Conservation (phyloP, 2,329 filamentous ascomycete species). For the Aspergillus sp. region DNA sequence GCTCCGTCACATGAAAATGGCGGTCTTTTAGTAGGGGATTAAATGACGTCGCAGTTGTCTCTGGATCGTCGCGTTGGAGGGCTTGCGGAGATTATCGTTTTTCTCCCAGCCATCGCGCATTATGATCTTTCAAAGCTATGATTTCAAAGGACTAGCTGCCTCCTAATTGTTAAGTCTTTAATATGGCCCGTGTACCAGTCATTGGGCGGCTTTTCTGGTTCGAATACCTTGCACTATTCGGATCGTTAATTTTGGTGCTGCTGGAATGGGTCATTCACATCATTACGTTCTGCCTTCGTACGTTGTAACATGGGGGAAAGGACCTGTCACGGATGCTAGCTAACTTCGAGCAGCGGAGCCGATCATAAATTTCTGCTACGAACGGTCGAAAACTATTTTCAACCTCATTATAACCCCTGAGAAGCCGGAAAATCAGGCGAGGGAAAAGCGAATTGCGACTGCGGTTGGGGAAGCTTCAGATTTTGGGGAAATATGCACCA, state of each 20-base stretch:
- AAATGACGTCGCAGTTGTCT: conserved; percentile 10
- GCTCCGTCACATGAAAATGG: conserved; percentile 25
- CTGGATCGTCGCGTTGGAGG: background rate
- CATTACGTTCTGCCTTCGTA: conserved; percentile 84
- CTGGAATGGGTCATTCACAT: conserved; percentile 82
- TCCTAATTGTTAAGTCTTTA: conserved; percentile 12
- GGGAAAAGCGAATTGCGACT: conserved; percentile 69
- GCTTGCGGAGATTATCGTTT: background rate
- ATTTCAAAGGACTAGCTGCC: background rate
- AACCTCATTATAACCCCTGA: conserved; percentile 72
- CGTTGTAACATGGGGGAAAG: conserved; percentile 34
- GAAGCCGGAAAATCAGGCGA: conserved; percentile 65
- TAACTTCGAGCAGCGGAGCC: conserved; percentile 61
- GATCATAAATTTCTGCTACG: conserved; percentile 79
- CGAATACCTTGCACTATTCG: conserved; percentile 84
- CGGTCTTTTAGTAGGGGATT: background rate
- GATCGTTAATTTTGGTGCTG: conserved; percentile 78
- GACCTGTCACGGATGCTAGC: background rate
- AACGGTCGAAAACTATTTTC: conserved; percentile 77
- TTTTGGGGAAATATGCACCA: conserved; percentile 87
- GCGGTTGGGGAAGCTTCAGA: conserved; percentile 83
- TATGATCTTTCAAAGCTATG: background rate
- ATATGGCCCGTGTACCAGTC: conserved; percentile 61
- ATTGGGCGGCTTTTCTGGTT: conserved; percentile 62
- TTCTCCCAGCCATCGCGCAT: background rate